Conservation (phyloP, 805 yeast species). For the Kazachstania bromeliacearum region DNA sequence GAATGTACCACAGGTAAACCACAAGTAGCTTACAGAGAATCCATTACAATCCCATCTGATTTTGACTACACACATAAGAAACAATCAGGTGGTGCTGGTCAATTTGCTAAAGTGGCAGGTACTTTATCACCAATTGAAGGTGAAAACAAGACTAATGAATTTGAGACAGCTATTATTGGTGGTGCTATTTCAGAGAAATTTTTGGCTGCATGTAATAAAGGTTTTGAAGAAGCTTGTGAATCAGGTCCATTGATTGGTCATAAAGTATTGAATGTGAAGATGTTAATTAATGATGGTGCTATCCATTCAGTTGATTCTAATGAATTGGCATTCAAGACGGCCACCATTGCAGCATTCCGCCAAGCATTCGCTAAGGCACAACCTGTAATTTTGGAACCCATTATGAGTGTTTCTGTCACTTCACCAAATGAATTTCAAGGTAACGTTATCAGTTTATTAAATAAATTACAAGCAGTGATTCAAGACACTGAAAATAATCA, state of each 20-base stretch:
- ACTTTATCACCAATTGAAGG: constrained; percentile 50
- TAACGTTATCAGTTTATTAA: constrained; percentile 77
- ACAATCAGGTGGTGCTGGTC: constrained; percentile 99
- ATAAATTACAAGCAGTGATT: constrained; percentile 86
- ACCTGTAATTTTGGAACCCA: constrained; percentile 91
- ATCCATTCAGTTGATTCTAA: constrained; percentile 96
- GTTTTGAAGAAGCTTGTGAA: constrained; percentile 88
- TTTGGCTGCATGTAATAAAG: constrained; percentile 87
- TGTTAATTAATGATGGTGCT: constrained; percentile 95
- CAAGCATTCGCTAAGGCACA: constrained; percentile 77
- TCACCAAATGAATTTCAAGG: constrained; percentile 98
- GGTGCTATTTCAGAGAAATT: constrained; percentile 95
- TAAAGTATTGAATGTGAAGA: constrained; percentile 81
- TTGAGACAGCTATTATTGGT: constrained; percentile 85
- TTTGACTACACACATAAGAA: constrained; percentile 95
- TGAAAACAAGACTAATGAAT: constrained; percentile 44
- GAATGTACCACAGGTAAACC: constrained; percentile 95
- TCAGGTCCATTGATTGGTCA: constrained; percentile 97
- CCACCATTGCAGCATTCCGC: constrained; percentile 84
- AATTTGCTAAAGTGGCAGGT: constrained; percentile 94
- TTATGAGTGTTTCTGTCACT: constrained; percentile 85
- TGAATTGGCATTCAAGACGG: constrained; percentile 90
- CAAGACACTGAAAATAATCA: constrained; percentile 88
- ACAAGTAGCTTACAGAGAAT: constrained; percentile 95
- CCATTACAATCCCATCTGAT: constrained; percentile 59